These are phyloP conservation scores for Trypanosoma platydactyli DNA, from an alignment of 208 protist genomes.

Conservation along the genomic window DNA sequence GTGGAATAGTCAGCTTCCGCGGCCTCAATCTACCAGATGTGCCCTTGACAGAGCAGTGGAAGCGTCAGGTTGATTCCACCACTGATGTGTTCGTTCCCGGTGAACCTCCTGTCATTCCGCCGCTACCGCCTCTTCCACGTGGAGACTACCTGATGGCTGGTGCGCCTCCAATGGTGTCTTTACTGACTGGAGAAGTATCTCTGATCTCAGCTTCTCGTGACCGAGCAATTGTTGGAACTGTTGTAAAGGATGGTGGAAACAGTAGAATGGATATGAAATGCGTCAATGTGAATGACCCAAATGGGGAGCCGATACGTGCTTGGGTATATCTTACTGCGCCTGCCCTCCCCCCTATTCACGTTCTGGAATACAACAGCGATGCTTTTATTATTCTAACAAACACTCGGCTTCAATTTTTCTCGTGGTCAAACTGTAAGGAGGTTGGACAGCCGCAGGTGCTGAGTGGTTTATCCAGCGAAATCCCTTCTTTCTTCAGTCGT, in stretches of 20 bases:
- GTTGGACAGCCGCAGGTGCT: background rate
- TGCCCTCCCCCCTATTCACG: background rate
- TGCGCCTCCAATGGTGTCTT: constrained; percentile 23
- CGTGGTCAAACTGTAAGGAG: constrained; percentile 17
- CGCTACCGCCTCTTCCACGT: constrained; percentile 16
- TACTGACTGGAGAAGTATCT: constrained; percentile 5
- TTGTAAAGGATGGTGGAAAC: background rate
- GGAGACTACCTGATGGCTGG: constrained; percentile 19
- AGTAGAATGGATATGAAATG: constrained; percentile 1
- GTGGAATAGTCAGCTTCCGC: constrained; percentile 17
- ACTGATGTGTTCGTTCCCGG: constrained; percentile 26
- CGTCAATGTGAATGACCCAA: constrained; percentile 10
- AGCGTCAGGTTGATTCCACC: background rate
- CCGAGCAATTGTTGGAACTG: constrained; percentile 2
- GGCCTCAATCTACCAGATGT: constrained; percentile 14
- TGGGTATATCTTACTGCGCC: background rate
- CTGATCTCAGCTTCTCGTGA: constrained; percentile 15
- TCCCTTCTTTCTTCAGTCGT: constrained; percentile 20
- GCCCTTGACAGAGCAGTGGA: constrained; percentile 4
- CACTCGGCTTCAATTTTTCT: constrained; percentile 10
- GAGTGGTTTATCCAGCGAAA: background rate
- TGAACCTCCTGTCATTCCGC: constrained; percentile 14
- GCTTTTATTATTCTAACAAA: constrained; percentile 9
- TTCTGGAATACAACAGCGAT: constrained; percentile 20
- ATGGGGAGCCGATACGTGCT: constrained; percentile 9